These are phyloP conservation scores for Globisporangium nunn DNA, from an alignment of 352 stramenopile species.

Conservation along the genomic window DNA sequence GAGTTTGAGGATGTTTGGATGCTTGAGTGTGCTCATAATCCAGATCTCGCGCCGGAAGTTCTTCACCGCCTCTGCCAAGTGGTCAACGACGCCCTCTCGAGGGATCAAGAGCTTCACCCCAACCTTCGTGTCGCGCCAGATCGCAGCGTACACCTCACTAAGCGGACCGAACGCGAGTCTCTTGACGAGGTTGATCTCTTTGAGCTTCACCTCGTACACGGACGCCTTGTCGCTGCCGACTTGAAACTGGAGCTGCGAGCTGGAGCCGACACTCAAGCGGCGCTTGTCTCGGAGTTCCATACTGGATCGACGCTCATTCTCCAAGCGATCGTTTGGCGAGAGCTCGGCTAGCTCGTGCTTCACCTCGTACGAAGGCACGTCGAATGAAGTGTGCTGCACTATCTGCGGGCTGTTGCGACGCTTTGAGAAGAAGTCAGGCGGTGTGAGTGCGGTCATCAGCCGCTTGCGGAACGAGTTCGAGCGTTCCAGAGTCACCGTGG, in stretches of 20 bases:
- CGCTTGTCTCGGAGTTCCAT: conserved; percentile 50
- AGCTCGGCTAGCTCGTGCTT: conserved; percentile 47
- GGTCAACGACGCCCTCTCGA: conserved; percentile 55
- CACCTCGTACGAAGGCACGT: conserved; percentile 47
- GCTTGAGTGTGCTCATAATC: conserved; percentile 64
- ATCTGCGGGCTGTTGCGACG: conserved; percentile 2
- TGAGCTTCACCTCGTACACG: conserved; percentile 77
- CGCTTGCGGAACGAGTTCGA: conserved; percentile 18
- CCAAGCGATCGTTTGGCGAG: conserved; percentile 39
- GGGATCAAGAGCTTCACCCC: conserved; percentile 77
- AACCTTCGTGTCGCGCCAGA: conserved; percentile 72
- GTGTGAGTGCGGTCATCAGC: conserved; percentile 3
- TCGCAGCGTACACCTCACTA: conserved; percentile 68
- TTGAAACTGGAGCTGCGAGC: conserved; percentile 56
- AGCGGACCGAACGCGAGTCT: conserved; percentile 59
- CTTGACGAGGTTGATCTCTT: conserved; percentile 69
- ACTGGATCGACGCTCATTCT: conserved; percentile 55
- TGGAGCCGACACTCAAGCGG: conserved; percentile 48
- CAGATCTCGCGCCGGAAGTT: conserved; percentile 80
- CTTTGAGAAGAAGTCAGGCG: conserved; percentile 2
- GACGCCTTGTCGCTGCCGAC: conserved; percentile 63
- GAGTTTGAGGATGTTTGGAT: conserved; percentile 71
- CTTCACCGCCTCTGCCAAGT: conserved; percentile 63
- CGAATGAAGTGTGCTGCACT: conserved; percentile 31
- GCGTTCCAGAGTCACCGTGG: background rate